Evolutionary conservation across 306 rosid genomes (phyloP).

Genomic region (Lupinus albus): DNA sequence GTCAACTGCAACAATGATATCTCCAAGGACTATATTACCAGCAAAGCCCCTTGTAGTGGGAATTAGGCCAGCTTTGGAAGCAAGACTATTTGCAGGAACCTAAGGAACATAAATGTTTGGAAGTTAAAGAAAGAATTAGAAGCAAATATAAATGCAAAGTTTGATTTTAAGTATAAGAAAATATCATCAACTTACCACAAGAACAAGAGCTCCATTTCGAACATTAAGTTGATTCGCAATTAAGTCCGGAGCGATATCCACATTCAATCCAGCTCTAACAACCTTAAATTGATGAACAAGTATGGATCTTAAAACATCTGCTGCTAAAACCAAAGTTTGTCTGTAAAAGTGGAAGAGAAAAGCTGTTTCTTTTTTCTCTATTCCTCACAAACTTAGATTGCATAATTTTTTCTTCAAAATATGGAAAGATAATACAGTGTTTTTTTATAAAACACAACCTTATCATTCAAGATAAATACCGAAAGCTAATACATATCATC

Average conservation of each 20-base stretch:
- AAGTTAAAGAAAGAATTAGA: constrained; percentile 17
- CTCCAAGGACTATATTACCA: constrained; percentile 86
- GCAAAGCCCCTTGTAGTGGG: constrained; percentile 91
- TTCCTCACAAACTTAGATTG: background rate
- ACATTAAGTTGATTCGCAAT: constrained; percentile 86
- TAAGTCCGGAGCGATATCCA: constrained; percentile 86
- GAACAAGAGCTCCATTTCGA: constrained; percentile 88
- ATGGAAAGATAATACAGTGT: constrained; percentile 1
- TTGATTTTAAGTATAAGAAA: constrained; percentile 9
- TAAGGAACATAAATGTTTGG: constrained; percentile 34
- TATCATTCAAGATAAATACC: background rate
- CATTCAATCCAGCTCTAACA: constrained; percentile 78
- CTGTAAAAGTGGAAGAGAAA: background rate
- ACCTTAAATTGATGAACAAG: constrained; percentile 56
- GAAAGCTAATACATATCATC: background rate
- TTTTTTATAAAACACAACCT: background rate
- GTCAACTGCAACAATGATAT: constrained; percentile 78
- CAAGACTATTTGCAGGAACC: constrained; percentile 86
- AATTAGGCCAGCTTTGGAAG: constrained; percentile 78
- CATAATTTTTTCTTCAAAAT: constrained; percentile 3
- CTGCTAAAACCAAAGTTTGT: constrained; percentile 1
- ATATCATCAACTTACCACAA: constrained; percentile 55
- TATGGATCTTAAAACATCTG: constrained; percentile 13
- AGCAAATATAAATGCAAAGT: constrained; percentile 18
- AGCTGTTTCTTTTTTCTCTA: background rate